phyloP scores from a whole-genome alignment of 2,329 filamentous ascomycete genomes.

The Fusarium zealandicum region DNA sequence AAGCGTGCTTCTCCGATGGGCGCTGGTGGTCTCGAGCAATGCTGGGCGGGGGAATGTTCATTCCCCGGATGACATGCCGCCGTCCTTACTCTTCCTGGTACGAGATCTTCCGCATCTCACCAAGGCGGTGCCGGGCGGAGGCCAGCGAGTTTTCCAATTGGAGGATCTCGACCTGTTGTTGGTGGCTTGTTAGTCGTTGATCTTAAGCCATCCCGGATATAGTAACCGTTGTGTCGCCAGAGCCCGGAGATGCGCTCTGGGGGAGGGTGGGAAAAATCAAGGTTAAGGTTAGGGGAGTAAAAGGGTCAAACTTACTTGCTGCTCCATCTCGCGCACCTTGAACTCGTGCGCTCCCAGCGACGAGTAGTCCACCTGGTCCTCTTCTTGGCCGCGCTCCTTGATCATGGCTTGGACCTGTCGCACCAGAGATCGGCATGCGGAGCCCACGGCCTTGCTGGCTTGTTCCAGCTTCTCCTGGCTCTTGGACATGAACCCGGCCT shows the following conservation, averaged over 20 bases:
- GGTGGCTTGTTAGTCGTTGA: conserved; percentile 31
- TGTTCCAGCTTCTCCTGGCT: conserved; percentile 90
- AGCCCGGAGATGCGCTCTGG: conserved; percentile 12
- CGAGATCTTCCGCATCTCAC: conserved; percentile 98
- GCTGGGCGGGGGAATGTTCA: conserved; percentile 7
- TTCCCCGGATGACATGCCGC: background rate
- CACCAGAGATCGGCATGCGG: conserved; percentile 85
- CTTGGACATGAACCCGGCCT: conserved; percentile 98
- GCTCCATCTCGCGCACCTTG: conserved; percentile 99
- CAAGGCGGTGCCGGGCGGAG: conserved; percentile 80
- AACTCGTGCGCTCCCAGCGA: conserved; percentile 94
- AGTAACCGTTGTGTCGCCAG: conserved; percentile 33
- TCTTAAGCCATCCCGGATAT: conserved; percentile 24
- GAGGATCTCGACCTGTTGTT: conserved; percentile 86
- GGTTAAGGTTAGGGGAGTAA: background rate
- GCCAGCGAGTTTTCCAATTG: conserved; percentile 89
- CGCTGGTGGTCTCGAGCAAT: background rate
- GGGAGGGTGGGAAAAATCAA: background rate
- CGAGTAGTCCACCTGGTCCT: conserved; percentile 85
- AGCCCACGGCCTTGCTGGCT: conserved; percentile 90
- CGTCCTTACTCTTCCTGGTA: conserved; percentile 76
- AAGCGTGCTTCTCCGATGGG: no score
- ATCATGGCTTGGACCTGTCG: conserved; percentile 96
- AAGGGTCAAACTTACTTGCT: conserved; percentile 73
- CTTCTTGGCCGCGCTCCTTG: conserved; percentile 80